phyloP scores from a whole-genome alignment of 768 basidiomycete species.

The Russula earlei region DNA sequence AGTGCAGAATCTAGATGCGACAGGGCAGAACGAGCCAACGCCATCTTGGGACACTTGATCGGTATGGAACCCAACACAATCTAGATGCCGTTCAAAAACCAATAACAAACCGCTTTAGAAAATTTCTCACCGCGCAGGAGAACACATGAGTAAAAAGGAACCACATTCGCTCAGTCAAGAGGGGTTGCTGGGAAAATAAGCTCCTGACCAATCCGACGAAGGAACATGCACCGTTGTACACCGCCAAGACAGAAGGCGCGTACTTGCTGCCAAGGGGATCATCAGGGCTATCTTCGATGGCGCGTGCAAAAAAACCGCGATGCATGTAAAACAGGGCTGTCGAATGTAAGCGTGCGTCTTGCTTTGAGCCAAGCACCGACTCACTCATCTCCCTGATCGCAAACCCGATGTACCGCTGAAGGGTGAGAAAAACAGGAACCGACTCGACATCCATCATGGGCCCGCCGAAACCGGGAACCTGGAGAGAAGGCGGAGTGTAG shows the following conservation, averaged over 20 bases:
- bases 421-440: conserved; percentile 46
- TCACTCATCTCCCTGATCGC: conserved; percentile 62
- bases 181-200: conserved; percentile 54
- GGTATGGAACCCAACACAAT: conserved; percentile 65
- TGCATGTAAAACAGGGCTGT: conserved; percentile 65
- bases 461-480: conserved; percentile 52
- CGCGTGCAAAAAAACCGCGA: conserved; percentile 64
- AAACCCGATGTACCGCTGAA: conserved; percentile 59
- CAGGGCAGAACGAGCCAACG: conserved; percentile 55
- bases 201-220: conserved; percentile 59
- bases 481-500: conserved; percentile 55
- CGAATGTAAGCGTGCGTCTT: not conserved
- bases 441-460: conserved; percentile 33
- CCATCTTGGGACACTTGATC: conserved; percentile 49
- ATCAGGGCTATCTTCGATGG: conserved; percentile 48
- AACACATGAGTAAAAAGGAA: conserved; percentile 67
- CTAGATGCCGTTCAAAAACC: conserved; percentile 26
- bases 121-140: conserved; percentile 49
- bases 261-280: conserved; percentile 67
- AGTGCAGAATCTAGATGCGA: conserved; percentile 57
- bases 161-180: conserved; percentile 62
- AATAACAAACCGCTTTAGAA: not conserved
- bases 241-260: conserved; percentile 56
- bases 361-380: conserved; percentile 17
- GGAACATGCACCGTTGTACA: conserved; percentile 58